Evolutionary conservation across 176 grass and related monocot species (phyloP), one percentile per base, ranked within the genome.

Genomic region (Paspalum vaginatum): DNA sequence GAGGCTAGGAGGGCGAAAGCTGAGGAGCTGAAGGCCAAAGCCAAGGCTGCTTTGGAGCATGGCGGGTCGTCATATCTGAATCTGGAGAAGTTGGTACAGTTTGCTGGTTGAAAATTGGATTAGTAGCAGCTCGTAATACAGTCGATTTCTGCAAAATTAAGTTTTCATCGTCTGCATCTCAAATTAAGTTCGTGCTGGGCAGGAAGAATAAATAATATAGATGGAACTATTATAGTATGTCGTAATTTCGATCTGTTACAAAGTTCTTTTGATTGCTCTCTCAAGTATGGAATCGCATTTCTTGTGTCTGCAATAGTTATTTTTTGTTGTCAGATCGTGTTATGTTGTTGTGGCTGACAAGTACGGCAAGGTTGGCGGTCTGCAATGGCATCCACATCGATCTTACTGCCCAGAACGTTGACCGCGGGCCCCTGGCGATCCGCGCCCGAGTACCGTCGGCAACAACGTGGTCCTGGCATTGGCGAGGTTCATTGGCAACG

Each of bases 61-160:
- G 57, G 68, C 0, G 89, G 85, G 1, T 84, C 85, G 20, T 91
- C 89, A 0, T 77, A 72, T 17, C 27, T 72, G 57, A 87, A 84
- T 62, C 51, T 91, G 70, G 48, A 76, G 16, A 68, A 58, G 26
- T 7, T 87, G 25, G 70, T 91, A 24, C 61, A 56, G 0, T 63
- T 57, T 68, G 43, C 12, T 17, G 53, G 42, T 32, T 87, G 54
- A 87, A 76, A 45, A 21, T 62, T 45, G 55, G 17, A 18, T n/a
- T 16, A n/a, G 7, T 54, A 20, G 18, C 17, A n/a, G 52, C 52
- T 8, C 18, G 7, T 18, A 55, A n/a, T 7, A 8, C 10, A 12
- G 64, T 66, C 11, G 40, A n/a, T 66, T 66, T n/a, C 39, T 42
- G 4, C 61, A 15, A 38, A 38, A 64, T 64, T 38, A 15, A 50